These are phyloP conservation scores for Setaria viridis DNA, from an alignment of 202 grass and related monocot genomes.

Conservation along the genomic window DNA sequence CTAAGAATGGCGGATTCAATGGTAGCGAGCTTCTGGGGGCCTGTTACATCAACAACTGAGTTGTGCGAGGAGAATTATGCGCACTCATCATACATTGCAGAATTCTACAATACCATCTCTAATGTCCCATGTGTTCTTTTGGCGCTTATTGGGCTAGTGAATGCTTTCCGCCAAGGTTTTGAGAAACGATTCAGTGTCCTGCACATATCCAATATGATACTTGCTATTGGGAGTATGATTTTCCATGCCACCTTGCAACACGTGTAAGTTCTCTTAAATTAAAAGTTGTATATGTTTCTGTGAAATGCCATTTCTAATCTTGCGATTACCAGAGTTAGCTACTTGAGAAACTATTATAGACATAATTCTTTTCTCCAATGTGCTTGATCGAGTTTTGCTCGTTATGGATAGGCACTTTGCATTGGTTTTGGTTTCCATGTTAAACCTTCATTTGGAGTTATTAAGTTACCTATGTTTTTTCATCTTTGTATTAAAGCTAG, in stretches of 20 bases:
- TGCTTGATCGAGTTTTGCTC: background rate
- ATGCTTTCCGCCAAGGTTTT: slow-evolving; percentile 73
- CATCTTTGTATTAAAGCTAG: background rate
- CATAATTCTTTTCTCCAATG: background rate
- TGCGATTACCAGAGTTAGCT: slow-evolving; percentile 10
- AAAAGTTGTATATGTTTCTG: background rate
- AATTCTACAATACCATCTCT: slow-evolving; percentile 89
- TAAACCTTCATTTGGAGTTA: background rate
- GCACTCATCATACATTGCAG: slow-evolving; percentile 78
- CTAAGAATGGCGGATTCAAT: slow-evolving; percentile 75
- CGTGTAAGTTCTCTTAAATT: slow-evolving; percentile 69
- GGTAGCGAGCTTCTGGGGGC: slow-evolving; percentile 85
- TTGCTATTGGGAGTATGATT: slow-evolving; percentile 84
- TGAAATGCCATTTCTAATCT: background rate
- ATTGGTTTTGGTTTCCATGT: background rate
- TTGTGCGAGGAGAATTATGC: slow-evolving; percentile 81
- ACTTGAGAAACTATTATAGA: background rate
- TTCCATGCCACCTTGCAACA: slow-evolving; percentile 91
- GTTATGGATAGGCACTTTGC: background rate
- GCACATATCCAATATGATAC: slow-evolving; percentile 89
- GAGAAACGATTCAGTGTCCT: slow-evolving; percentile 91
- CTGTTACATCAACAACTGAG: slow-evolving; percentile 82
- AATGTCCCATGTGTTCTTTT: slow-evolving; percentile 78
- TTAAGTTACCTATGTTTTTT: background rate
- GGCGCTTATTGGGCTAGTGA: slow-evolving; percentile 77